Conservation (phyloP, 78 protist genomes). For the Dictyostelium intermedium region DNA sequence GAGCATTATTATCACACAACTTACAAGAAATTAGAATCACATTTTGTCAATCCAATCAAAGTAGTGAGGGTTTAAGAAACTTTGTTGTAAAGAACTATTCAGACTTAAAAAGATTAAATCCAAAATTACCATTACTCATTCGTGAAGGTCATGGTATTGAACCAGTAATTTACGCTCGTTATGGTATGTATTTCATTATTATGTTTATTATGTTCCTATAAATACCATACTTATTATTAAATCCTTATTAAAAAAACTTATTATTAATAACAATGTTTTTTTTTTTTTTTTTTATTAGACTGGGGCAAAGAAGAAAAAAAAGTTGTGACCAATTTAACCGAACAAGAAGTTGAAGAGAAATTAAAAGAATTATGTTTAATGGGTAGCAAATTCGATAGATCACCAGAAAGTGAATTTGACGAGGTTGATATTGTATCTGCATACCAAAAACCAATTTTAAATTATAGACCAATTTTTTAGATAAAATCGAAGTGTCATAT, state of each 20-base stretch:
- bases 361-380: slow-evolving; percentile 67
- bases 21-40: slow-evolving; percentile 69
- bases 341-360: slow-evolving; percentile 78
- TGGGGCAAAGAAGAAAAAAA: slow-evolving; percentile 78
- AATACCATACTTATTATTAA: neutral
- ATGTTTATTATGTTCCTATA: neutral
- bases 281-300: neutral
- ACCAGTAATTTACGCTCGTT: slow-evolving; percentile 75
- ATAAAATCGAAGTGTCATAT: neutral
- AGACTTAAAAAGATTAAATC: slow-evolving; percentile 62
- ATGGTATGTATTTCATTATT: slow-evolving; percentile 18
- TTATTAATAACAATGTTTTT: neutral
- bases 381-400: slow-evolving; percentile 50
- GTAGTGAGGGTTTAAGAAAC: slow-evolving; percentile 76
- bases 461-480: slow-evolving; percentile 52
- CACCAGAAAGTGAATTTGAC: slow-evolving; percentile 69
- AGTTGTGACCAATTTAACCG: slow-evolving; percentile 65
- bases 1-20: slow-evolving; percentile 79
- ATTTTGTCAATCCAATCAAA: slow-evolving; percentile 42
- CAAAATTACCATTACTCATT: slow-evolving; percentile 72
- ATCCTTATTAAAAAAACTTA: neutral
- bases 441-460: slow-evolving; percentile 34
- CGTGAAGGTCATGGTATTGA: slow-evolving; percentile 75
- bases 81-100: slow-evolving; percentile 71
- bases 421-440: slow-evolving; percentile 58